Evolutionary conservation across 768 basidiomycete genomes (phyloP), one percentile per base, ranked within the genome.

Genomic region (Megacollybia marginata): DNA sequence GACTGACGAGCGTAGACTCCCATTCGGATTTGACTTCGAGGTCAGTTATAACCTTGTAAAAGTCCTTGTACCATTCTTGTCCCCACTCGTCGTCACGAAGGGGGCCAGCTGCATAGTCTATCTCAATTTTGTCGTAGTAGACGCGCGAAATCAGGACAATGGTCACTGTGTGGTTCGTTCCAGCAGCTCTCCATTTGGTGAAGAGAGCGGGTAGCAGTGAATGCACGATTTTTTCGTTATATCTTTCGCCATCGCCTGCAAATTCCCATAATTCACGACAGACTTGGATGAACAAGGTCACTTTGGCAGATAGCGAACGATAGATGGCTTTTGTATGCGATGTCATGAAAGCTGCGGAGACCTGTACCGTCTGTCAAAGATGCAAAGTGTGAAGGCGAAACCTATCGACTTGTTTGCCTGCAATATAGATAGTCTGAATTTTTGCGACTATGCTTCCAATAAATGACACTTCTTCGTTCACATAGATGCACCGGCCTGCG

Each of bases 241-340:
- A 92, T 5, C 94, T 81, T 64, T 96, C 93, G 19, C 96, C 96
- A 53, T 98, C 96, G 33, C 90, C 92, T 19, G 93, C 80, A 61
- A 98, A 98, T 59, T 96, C 90, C 91, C 92, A 98, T 48, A 96
- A 80, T 62, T 98, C 96, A 44, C 85, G 81, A 63, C 92, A 95
- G 13, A 99, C 88, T 72, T 97, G 94, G 44, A 99, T 92, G 64
- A 96, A 95, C 49, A 98, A 85, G 16, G 90, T 96, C 33, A 87
- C 78, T 59, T 88, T 92, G 40, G 94, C 92, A 1, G 92, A 94
- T 42, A 93, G 80, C 11, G 92, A 92, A 38, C 96, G 79, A 58
- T 85, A 94, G 32, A 99, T 82, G 11, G 87, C 70, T 64, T 92
- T 94, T 9, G 95, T 97, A n/a, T 78, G 68, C 20, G 85, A 65